Conservation (phyloP, 106 monocot species). For the Posidonia australis region DNA sequence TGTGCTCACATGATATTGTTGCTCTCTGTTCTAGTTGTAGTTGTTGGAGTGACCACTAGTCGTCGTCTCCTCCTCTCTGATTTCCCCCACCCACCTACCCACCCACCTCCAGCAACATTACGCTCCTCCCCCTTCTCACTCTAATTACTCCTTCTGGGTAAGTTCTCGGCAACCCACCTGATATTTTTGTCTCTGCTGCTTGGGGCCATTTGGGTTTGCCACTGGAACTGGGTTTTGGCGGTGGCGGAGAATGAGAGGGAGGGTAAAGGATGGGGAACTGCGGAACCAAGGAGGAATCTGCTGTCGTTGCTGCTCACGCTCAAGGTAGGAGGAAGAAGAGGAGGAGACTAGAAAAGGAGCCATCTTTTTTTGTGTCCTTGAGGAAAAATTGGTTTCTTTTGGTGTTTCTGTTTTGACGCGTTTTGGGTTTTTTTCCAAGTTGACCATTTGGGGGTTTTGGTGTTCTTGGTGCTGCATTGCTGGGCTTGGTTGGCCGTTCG, state of each 20-base stretch:
- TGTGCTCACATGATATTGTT: no score
- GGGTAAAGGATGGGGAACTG: conserved; percentile 75
- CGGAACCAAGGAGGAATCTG: conserved; percentile 89
- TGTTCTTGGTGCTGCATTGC: neutral
- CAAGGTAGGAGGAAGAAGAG: conserved; percentile 33
- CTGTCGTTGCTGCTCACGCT: conserved; percentile 64
- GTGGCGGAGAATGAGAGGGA: conserved; percentile 42
- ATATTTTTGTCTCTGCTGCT: neutral
- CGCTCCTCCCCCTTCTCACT: neutral
- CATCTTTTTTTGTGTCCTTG: neutral
- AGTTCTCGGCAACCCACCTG: neutral
- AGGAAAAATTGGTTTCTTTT: neutral
- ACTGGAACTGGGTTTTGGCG: neutral
- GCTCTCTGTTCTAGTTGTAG: no score
- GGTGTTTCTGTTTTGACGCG: neutral
- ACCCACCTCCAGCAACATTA: neutral
- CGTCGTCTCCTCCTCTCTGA: no score
- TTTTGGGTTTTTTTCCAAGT: no score
- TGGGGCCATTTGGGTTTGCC: neutral
- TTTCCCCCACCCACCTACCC: neutral
- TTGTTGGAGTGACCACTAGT: no score
- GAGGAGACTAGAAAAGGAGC: neutral
- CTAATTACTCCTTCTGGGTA: neutral
- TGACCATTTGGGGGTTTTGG: neutral
- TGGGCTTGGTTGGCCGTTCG: neutral